Evolutionary conservation across 768 basidiomycete genomes (phyloP), one percentile per base, ranked within the genome.

Genomic region (Suillus luteus): DNA sequence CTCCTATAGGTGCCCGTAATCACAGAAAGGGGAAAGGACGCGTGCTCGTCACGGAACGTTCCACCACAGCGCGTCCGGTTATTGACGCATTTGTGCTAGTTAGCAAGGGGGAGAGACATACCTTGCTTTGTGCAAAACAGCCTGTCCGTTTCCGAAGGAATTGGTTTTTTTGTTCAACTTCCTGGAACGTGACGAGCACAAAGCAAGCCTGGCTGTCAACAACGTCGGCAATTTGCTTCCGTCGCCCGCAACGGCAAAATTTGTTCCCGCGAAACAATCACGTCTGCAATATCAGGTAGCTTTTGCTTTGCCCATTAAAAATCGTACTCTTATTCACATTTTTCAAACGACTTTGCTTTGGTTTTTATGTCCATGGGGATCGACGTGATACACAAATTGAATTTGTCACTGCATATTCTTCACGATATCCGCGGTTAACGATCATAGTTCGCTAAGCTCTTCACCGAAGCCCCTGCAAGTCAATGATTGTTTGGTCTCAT

Each of bases 151-250:
- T 41, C 41, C 41, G 41, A 41, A 41, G 41, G 41, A 41, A 41
- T 17, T 41, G 41, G 14, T n/a, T 46, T 46, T 46, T 11, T 44
- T 41, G 4, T 57, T 57, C 31, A 35, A 57, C 49, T 51, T 65
- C 12, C 6, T 48, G 67, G 60, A 55, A 59, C 43, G 33, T n/a
- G 24, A 61, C 61, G 64, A 67, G 31, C 57, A 69, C 64, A 69
- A 69, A 67, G 68, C 68, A 69, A 35, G 33, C 31, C 31, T 31
- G n/a, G 10, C 9, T 35, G 43, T 60, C 38, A 65, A n/a, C 38
- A 37, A 31, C 43, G 24, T 43, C 43, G 59, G 43, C 24, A 22
- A 43, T 64, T 55, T 61, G 31, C 54, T 55, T 49, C 54, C 52
- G 62, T n/a, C 9, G 17, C 31, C 40, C 22, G 37, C 43, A 17